Base-by-base conservation (phyloP, 768 basidiomycete species). In the Pulveroboletus sp. region DNA sequence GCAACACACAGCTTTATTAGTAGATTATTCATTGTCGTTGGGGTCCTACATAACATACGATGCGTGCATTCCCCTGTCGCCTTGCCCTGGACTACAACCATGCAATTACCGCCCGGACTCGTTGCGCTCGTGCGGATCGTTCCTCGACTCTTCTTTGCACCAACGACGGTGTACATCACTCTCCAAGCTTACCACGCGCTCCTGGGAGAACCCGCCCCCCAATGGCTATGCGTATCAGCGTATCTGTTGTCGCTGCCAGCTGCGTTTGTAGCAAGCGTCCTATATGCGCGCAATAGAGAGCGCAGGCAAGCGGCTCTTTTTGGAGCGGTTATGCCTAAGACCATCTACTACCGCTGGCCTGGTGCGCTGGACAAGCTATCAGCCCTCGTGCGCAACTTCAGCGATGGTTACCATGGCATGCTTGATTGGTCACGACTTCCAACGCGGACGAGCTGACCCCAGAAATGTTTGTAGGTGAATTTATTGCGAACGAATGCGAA, bases 401-500 rank as follows among this genome's bases (percentile, higher is more conserved):
- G 65, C 3, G 57, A 59, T 36, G 81, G 80, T 1, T 81, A 82
- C 62, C 71, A 72, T 17, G 78, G 81, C 75, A 51, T 7, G 73
- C 50, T 2, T 21, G 14, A 31, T 27, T 14, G 1, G 2, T 10
- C 12, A n/a, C 33, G 3, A 53, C 18, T 6, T n/a, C n/a, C 14
- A 10, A 11, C 15, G 14, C 5, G 33, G 18, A 15, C 7, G 26
- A 35, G 38, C 18, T 50, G 39, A 60, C 26, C 11, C 0, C 12
- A 9, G 17, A 18, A 8, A 21, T 5, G 14, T 3, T 0, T 3
- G 18, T 35, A 67, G 64, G 37, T 35, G 64, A 63, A 17, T 50
- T 39, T 6, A 0, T 46, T 1, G 30, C 8, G 4, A 3, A 27
- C n/a, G 55, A 66, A 45, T 57, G 47, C 9, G 36, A 55, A 12